Evolutionary conservation across 2,329 filamentous ascomycete genomes (phyloP), one percentile per base, ranked within the genome.

Genomic region (Xylariaceae sp.): DNA sequence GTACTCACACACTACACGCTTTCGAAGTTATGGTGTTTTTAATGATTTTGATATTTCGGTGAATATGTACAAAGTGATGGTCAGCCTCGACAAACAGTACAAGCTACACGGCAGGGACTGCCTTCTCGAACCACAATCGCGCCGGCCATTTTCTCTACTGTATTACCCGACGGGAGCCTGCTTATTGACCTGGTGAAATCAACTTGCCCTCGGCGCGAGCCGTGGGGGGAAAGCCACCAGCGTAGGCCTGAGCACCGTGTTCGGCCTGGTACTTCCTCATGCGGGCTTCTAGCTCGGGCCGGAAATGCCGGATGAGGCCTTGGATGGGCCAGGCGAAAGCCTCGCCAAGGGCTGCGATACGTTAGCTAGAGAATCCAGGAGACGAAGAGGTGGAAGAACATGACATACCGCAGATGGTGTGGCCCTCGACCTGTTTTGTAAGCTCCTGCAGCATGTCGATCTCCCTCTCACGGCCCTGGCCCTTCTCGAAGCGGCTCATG

Each of bases 391-490:
- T 10, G 5, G n/a, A n/a, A 8, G 21, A 19, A 24, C 3, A 14
- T 18, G 21, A 69, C 77, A 58, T 75, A 83, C 80, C 92, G 65
- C 92, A 98, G 55, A 98, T 98, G 30, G 92, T 96, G 71, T 98
- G 92, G 9, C 92, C 92, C 69, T 98, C 92, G 42, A 98, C 92
- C 68, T 98, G 92, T 75, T 98, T 98, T 44, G 92, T 98, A 50
- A 98, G 69, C 71, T 98, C 92, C 69, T 95, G 92, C 48, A 98
- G 76, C 92, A 98, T 98, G 61, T 98, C 92, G 59, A 98, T 98
- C 67, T 98, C 92, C 41, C 92, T 76, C 62, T 82, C 79, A 43
- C 85, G 80, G 40, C 85, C 92, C 63, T 86, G 78, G 39, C 92
- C 92, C 61, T 84, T 83, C 71, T 94, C 88, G 52, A 98, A 94